These are phyloP conservation scores for Isatis tinctoria DNA, from an alignment of 345 rosid species.

Conservation along the genomic window DNA sequence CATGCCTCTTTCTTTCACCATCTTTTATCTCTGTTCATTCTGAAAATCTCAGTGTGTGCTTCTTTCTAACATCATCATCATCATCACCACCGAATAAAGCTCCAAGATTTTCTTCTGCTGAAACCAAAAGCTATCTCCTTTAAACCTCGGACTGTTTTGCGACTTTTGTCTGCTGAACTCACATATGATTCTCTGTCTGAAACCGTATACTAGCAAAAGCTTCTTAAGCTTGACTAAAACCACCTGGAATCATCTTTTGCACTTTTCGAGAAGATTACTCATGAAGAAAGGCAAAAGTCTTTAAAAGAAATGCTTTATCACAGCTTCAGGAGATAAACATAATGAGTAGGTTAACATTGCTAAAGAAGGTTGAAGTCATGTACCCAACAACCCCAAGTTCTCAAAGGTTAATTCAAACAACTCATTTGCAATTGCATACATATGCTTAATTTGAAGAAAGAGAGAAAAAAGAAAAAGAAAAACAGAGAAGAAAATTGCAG, in stretches of 20 bases:
- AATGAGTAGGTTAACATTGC: slow-evolving; percentile 11
- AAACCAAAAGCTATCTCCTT: not conserved
- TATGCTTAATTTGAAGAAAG: slow-evolving; percentile 5
- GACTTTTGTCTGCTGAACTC: not conserved
- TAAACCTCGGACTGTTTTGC: not conserved
- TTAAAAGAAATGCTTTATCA: not conserved
- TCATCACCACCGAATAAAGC: not conserved
- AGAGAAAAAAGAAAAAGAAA: not conserved
- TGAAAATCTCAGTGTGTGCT: not conserved
- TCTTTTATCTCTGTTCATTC: not conserved
- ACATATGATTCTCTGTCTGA: not conserved
- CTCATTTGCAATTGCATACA: slow-evolving; percentile 17
- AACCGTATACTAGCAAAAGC: not conserved
- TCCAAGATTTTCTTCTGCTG: not conserved
- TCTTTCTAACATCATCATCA: slow-evolving; percentile 18
- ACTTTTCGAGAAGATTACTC: not conserved
- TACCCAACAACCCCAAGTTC: slow-evolving; percentile 7
- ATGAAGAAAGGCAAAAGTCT: not conserved
- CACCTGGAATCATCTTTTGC: not conserved
- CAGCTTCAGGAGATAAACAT: slow-evolving; percentile 1
- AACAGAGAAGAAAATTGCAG: slow-evolving; percentile 18
- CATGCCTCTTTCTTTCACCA: not conserved
- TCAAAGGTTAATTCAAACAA: not conserved
- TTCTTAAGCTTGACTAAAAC: not conserved
- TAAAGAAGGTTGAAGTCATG: slow-evolving; percentile 12